Percentiles rank a stretch among this genome's conserved stretches.
Conservation (phyloP, 192 early-diverging fungal genomes). For the Coemansia asiatica region DNA sequence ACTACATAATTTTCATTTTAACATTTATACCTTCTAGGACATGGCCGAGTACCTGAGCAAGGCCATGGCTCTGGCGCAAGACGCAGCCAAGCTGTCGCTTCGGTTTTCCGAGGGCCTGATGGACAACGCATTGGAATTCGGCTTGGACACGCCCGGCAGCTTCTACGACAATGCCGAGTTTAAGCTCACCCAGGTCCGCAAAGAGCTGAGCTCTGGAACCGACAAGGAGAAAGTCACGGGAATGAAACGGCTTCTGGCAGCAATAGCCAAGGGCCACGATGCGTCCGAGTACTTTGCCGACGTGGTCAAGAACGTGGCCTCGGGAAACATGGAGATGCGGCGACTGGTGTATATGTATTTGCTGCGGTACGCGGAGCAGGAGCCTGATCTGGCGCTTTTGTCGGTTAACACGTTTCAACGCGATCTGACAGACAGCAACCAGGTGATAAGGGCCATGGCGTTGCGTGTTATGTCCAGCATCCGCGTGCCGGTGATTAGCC, state of each 20-base stretch:
- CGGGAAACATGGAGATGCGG: conserved; percentile 82
- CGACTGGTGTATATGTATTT: conserved; percentile 97
- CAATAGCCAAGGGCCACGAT: conserved; percentile 88
- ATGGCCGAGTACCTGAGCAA: conserved; percentile 67
- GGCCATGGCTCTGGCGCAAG: conserved; percentile 70
- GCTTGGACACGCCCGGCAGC: conserved; percentile 70
- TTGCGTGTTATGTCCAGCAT: conserved; percentile 95
- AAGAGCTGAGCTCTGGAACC: conserved; percentile 75
- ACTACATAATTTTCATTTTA: too few species aligned
- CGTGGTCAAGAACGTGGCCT: conserved; percentile 97
- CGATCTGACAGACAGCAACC: conserved; percentile 89
- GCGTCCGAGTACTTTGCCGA: conserved; percentile 89
- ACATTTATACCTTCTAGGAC: background rate
- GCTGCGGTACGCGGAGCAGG: conserved; percentile 91
- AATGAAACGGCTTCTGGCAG: conserved; percentile 87
- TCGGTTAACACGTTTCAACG: conserved; percentile 99
- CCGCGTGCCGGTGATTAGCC: conserved; percentile 85
- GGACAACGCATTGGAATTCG: conserved; percentile 86
- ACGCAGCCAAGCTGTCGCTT: conserved; percentile 77
- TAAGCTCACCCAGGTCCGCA: conserved; percentile 71
- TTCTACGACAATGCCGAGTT: conserved; percentile 92
- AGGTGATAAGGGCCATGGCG: conserved; percentile 92
- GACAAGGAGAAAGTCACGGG: conserved; percentile 93
- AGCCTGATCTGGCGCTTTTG: conserved; percentile 92
- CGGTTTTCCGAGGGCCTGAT: conserved; percentile 82